Percentiles rank a stretch among this genome's conserved stretches.
Evolutionary conservation across 768 basidiomycete genomes (phyloP).

Genomic region (Gautieria morchelliformis): DNA sequence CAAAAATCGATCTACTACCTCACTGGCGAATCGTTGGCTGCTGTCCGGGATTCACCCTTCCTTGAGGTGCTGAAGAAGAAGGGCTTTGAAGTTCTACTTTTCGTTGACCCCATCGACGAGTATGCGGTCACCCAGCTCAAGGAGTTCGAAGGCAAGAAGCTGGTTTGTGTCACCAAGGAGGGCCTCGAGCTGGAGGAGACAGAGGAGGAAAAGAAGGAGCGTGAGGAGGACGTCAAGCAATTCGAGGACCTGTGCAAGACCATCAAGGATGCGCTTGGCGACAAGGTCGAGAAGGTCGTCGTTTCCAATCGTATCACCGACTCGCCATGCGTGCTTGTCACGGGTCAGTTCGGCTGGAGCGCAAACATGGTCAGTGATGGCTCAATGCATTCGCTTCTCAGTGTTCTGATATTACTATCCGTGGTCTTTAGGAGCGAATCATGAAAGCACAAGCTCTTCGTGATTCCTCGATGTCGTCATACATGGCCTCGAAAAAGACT

Average conservation of each 20-base stretch:
- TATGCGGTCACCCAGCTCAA: slow-evolving; percentile 98
- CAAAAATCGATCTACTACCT: slow-evolving; percentile 99
- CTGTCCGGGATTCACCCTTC: slow-evolving; percentile 93
- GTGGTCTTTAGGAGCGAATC: slow-evolving; percentile 65
- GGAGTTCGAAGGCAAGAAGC: slow-evolving; percentile 97
- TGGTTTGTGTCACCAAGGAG: slow-evolving; percentile 97
- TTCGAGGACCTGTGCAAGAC: slow-evolving; percentile 85
- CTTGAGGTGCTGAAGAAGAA: slow-evolving; percentile 99
- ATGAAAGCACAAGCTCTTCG: slow-evolving; percentile 99
- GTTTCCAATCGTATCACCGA: slow-evolving; percentile 96
- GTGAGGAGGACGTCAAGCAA: slow-evolving; percentile 77
- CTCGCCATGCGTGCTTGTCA: slow-evolving; percentile 94
- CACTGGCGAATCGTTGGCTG: slow-evolving; percentile 91
- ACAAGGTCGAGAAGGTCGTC: slow-evolving; percentile 99
- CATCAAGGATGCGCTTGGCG: slow-evolving; percentile 97
- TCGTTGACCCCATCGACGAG: slow-evolving; percentile 98
- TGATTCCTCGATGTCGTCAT: slow-evolving; percentile 95
- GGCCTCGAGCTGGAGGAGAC: slow-evolving; percentile 99
- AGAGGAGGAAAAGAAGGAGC: slow-evolving; percentile 88
- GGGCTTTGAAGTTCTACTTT: slow-evolving; percentile 95
- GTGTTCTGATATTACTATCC: background rate
- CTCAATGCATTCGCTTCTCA: background rate
- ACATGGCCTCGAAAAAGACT: slow-evolving; percentile 99
- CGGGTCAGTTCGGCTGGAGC: slow-evolving; percentile 99
- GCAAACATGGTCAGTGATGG: slow-evolving; percentile 78